A percentile compares a stretch with the other conserved stretches of the same genome.
These are phyloP conservation scores for Paraphoma sp. DNA, from an alignment of 2,329 filamentous ascomycete genomes.

Conservation along the genomic window DNA sequence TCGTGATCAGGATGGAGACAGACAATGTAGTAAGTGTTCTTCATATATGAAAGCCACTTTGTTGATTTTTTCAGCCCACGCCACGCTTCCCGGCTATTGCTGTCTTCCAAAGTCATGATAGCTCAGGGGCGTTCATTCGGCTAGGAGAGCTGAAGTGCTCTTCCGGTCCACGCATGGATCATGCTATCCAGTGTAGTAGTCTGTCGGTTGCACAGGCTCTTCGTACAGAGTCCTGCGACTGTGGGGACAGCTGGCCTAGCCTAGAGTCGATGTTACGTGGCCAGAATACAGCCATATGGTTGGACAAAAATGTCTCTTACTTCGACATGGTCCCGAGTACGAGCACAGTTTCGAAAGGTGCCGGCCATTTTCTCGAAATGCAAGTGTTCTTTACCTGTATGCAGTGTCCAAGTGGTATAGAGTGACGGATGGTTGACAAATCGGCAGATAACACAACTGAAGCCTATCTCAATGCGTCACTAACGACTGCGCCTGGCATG, in stretches of 20 bases:
- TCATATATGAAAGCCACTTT: background rate
- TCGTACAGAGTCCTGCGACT: conserved; percentile 5
- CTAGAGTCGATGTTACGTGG: background rate
- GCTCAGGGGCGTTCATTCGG: background rate
- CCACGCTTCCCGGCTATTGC: conserved; percentile 10
- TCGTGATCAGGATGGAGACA: conserved; percentile 2
- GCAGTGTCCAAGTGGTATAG: background rate
- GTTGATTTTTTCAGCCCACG: background rate
- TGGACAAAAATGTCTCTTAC: conserved; percentile 4
- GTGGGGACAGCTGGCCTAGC: conserved; percentile 8
- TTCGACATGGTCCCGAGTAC: conserved; percentile 7
- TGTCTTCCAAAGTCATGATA: conserved; percentile 4
- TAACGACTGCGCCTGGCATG: conserved; percentile 5
- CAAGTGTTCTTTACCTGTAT: conserved; percentile 12
- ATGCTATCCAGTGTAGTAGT: conserved; percentile 6
- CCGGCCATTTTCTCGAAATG: conserved; percentile 7
- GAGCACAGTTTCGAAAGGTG: conserved; percentile 7
- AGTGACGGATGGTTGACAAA: background rate
- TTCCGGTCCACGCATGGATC: conserved; percentile 7
- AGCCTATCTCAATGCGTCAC: background rate
- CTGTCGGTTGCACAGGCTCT: background rate
- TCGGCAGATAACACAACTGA: background rate
- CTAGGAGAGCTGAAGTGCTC: conserved; percentile 8
- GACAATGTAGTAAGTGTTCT: conserved; percentile 3
- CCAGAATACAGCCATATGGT: conserved; percentile 5